Conservation (phyloP, 2,329 filamentous ascomycete species). For the Aspergillus unguis region DNA sequence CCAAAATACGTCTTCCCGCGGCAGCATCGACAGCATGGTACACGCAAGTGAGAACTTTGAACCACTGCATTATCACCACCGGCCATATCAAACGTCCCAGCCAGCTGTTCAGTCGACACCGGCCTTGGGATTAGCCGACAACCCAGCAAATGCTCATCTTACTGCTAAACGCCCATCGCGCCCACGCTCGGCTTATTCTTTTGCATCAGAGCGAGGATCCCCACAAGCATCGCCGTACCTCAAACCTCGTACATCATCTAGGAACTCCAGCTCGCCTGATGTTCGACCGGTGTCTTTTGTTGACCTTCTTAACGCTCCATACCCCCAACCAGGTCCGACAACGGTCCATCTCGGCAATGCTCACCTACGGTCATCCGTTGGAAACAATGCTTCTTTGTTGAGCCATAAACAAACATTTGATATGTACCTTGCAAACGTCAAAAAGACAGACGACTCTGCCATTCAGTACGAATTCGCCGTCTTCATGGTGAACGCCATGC, state of each 20-base stretch:
- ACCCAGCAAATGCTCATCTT: conserved; percentile 59
- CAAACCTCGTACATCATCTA: conserved; percentile 50
- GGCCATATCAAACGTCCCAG: conserved; percentile 40
- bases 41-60: conserved; percentile 40
- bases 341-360: conserved; percentile 71
- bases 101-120: conserved; percentile 26
- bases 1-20: conserved; percentile 33
- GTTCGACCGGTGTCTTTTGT: conserved; percentile 58
- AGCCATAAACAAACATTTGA: conserved; percentile 91
- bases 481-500: conserved; percentile 85
- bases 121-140: conserved; percentile 44
- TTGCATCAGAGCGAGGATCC: conserved; percentile 64
- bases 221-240: conserved; percentile 49
- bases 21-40: conserved; percentile 35
- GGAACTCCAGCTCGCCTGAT: conserved; percentile 55
- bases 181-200: conserved; percentile 73
- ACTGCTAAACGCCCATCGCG: conserved; percentile 59
- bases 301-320: conserved; percentile 64
- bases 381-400: conserved; percentile 84
- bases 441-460: conserved; percentile 87
- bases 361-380: conserved; percentile 72
- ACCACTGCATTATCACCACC: conserved; percentile 53
- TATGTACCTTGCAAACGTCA: conserved; percentile 95
- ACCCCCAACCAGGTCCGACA: conserved; percentile 72
- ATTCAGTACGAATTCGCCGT: conserved; percentile 96